A percentile compares a stretch with the other conserved stretches of the same genome.
phyloP scores from a whole-genome alignment of 208 protist species.

The Crithidia expoeki region DNA sequence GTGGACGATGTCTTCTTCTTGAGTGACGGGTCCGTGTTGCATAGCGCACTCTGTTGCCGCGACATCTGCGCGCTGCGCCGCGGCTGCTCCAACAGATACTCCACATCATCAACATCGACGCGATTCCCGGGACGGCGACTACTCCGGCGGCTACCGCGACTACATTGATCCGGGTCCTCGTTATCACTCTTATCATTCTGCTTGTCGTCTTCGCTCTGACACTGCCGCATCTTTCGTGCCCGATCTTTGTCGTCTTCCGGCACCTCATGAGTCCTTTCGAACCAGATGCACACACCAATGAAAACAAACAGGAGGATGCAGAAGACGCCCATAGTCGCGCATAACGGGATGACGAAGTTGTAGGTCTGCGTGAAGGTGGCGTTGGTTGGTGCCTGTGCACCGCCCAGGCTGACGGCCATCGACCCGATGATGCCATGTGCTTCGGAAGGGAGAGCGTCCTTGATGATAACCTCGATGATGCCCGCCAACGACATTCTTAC shows the following conservation, averaged over 20 bases:
- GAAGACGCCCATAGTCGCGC: constrained; percentile 14
- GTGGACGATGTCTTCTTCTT: constrained; percentile 14
- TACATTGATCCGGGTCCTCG: background rate
- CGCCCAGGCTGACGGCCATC: constrained; percentile 1
- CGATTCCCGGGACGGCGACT: background rate
- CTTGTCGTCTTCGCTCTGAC: background rate
- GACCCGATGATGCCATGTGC: background rate
- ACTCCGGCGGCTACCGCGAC: background rate
- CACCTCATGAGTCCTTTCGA: background rate
- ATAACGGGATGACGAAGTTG: constrained; percentile 10
- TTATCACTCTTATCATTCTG: background rate
- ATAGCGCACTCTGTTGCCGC: constrained; percentile 10
- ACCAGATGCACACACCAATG: constrained; percentile 9
- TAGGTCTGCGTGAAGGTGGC: constrained; percentile 9
- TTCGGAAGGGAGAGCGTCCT: background rate
- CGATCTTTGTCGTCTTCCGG: background rate
- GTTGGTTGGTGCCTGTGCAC: background rate
- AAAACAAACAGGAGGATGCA: constrained; percentile 5
- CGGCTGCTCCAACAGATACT: background rate
- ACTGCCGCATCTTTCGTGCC: background rate
- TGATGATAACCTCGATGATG: constrained; percentile 10
- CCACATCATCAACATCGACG: background rate
- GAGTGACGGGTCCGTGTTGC: constrained; percentile 19
- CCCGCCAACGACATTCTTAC: background rate
- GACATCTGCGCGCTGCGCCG: background rate